Evolutionary conservation across 352 stramenopile genomes (phyloP).

Genomic region (Thraustotheca clavata): DNA sequence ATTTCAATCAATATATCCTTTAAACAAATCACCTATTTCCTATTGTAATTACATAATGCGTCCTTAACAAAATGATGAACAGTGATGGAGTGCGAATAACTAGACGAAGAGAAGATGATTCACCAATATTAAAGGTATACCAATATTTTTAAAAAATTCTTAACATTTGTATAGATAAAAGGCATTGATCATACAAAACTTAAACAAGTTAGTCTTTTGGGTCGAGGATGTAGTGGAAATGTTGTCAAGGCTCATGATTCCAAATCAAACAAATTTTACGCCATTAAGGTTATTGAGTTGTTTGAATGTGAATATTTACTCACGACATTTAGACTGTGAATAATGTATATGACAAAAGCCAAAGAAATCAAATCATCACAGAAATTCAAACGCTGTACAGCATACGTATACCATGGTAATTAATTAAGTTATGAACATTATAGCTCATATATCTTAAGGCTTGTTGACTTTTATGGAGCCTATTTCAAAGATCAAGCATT

Average conservation of each 20-base stretch:
- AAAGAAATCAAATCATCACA: conserved; percentile 63
- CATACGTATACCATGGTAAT: conserved; percentile 41
- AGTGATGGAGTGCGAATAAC: conserved; percentile 2
- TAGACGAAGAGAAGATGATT: background rate
- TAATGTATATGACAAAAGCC: conserved; percentile 70
- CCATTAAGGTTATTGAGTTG: conserved; percentile 42
- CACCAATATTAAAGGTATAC: background rate
- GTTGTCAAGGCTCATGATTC: conserved; percentile 47
- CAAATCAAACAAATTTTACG: conserved; percentile 34
- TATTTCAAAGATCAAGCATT: conserved; percentile 68
- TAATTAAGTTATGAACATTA: background rate
- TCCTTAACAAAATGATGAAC: background rate
- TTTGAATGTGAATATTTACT: background rate
- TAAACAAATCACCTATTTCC: background rate
- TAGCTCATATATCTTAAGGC: conserved; percentile 1
- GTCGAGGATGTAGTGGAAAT: conserved; percentile 51
- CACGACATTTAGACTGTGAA: conserved; percentile 24
- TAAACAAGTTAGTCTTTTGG: conserved; percentile 40
- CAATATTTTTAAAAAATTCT: background rate
- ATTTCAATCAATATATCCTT: conserved; percentile 51
- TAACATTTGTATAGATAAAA: background rate
- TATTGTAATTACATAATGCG: background rate
- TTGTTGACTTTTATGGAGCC: conserved; percentile 58
- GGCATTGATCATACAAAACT: conserved; percentile 31
- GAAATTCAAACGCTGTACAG: conserved; percentile 73